A percentile compares a stretch with the other conserved stretches of the same genome.
phyloP scores from a whole-genome alignment of 345 rosid species.

The Fremontodendron californicum region DNA sequence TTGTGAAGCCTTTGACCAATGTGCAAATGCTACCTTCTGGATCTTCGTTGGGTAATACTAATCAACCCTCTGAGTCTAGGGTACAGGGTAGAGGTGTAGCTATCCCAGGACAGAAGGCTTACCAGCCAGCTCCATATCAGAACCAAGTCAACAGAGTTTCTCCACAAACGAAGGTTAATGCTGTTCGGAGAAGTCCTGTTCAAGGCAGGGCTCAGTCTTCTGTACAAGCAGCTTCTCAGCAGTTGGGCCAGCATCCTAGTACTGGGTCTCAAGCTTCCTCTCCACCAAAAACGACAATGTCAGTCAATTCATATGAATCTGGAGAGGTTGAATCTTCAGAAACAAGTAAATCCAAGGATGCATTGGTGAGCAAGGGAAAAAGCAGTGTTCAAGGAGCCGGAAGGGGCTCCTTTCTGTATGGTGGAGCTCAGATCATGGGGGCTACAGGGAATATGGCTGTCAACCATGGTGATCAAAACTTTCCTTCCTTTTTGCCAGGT shows the following conservation, averaged over 20 bases:
- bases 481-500: slow-evolving; percentile 87
- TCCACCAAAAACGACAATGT: slow-evolving; percentile 51
- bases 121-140: slow-evolving; percentile 38
- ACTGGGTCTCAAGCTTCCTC: slow-evolving; percentile 60
- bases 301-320: slow-evolving; percentile 44
- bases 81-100: slow-evolving; percentile 53
- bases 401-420: slow-evolving; percentile 59
- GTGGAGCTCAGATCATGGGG: slow-evolving; percentile 72
- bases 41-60: slow-evolving; percentile 31
- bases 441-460: slow-evolving; percentile 54
- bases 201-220: slow-evolving; percentile 45
- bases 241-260: slow-evolving; percentile 44
- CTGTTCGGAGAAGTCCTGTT: slow-evolving; percentile 36
- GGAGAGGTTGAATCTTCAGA: slow-evolving; percentile 61
- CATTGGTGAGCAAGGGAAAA: slow-evolving; percentile 66
- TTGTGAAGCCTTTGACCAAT: slow-evolving; percentile 48
- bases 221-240: slow-evolving; percentile 47
- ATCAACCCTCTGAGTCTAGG: slow-evolving; percentile 44
- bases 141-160: slow-evolving; percentile 47
- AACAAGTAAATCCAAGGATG: slow-evolving; percentile 45
- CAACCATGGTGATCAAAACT: slow-evolving; percentile 71
- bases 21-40: slow-evolving; percentile 35
- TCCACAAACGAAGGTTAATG: slow-evolving; percentile 31
- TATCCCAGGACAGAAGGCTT: slow-evolving; percentile 43
- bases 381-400: slow-evolving; percentile 58